Percentiles rank a stretch among this genome's conserved stretches.
Conservation (phyloP, 129 eudicot species). For the Chrysanthemum seticuspe region DNA sequence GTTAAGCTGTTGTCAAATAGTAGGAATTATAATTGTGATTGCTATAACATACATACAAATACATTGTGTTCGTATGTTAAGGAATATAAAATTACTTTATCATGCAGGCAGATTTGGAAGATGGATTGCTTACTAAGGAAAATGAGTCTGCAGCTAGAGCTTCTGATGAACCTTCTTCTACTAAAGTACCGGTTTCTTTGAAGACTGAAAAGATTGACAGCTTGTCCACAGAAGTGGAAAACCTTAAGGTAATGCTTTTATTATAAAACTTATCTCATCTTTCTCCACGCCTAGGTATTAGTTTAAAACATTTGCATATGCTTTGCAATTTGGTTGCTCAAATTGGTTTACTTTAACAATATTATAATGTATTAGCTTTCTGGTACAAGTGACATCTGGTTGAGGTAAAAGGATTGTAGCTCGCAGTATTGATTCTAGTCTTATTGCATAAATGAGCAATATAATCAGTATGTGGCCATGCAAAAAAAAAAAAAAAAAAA, state of each 20-base stretch:
- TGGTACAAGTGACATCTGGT: background rate
- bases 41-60: constrained; percentile 24
- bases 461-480: background rate
- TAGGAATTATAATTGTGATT: constrained; percentile 23
- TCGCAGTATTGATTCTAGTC: background rate
- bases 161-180: constrained; percentile 55
- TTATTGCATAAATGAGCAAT: background rate
- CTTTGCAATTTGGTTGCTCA: background rate
- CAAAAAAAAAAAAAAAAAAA: too few relatives aligned
- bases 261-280: background rate
- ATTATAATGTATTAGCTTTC: constrained; percentile 8
- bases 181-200: constrained; percentile 6
- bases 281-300: background rate
- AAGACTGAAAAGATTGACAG: constrained; percentile 28
- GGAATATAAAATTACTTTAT: constrained; percentile 19
- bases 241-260: constrained; percentile 27
- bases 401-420: background rate
- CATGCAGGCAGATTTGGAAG: constrained; percentile 73
- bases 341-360: background rate
- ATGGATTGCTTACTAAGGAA: constrained; percentile 58
- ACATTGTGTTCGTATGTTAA: background rate
- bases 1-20: constrained; percentile 12
- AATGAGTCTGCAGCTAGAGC: constrained; percentile 63
- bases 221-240: constrained; percentile 26
- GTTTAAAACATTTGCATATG: constrained; percentile 5